These are phyloP conservation scores for Mikania micrantha DNA, from an alignment of 129 eudicot species.

Conservation along the genomic window DNA sequence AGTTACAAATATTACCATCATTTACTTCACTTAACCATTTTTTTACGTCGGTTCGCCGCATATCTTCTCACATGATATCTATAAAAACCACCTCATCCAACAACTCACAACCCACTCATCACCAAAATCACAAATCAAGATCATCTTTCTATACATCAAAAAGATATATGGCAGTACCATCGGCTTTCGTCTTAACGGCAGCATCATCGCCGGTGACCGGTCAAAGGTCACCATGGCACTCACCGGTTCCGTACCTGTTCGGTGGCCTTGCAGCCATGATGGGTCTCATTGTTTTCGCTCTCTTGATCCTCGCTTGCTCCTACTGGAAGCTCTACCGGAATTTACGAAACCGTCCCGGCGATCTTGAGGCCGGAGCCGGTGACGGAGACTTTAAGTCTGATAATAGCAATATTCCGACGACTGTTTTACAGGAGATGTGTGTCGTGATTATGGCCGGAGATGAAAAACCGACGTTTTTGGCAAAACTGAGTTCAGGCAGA, in stretches of 20 bases:
- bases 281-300: conserved; percentile 63
- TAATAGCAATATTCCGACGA: neutral
- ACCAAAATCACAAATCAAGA: neutral
- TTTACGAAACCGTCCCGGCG: conserved; percentile 28
- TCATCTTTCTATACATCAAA: too few relatives aligned
- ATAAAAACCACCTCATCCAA: conserved; percentile 18
- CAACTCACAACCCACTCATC: too few relatives aligned
- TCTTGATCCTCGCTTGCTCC: conserved; percentile 55
- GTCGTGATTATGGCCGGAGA: neutral
- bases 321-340: conserved; percentile 61
- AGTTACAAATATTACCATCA: too few relatives aligned
- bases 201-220: conserved; percentile 13
- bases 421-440: conserved; percentile 43
- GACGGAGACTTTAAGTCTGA: conserved; percentile 43
- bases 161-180: neutral
- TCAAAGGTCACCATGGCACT: conserved; percentile 55
- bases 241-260: conserved; percentile 76
- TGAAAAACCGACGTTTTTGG: too few relatives aligned
- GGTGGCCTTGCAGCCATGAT: conserved; percentile 74
- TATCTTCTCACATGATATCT: conserved; percentile 8
- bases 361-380: neutral
- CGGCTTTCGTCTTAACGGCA: conserved; percentile 11
- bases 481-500: too few relatives aligned
- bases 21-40: too few relatives aligned
- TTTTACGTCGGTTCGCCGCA: conserved; percentile 26